Percentiles rank a stretch among this genome's conserved stretches.
These are phyloP conservation scores for Scutellaria minor DNA, from an alignment of 257 asterid species.

Conservation along the genomic window DNA sequence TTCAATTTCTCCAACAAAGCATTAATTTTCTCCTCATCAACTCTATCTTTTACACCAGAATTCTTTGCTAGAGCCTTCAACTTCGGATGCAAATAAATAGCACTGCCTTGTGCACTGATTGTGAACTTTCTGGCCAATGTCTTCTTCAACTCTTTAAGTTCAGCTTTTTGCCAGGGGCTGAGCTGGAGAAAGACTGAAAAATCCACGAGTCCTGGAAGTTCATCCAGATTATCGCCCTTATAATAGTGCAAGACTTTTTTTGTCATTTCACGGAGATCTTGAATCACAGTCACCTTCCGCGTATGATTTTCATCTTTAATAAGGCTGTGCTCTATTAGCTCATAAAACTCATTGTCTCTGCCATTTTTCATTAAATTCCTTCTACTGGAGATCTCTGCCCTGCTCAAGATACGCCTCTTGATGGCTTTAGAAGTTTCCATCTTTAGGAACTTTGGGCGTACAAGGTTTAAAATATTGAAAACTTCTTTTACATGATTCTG, in stretches of 20 bases:
- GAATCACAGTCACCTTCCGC: conserved; percentile 77
- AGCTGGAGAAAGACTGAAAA: conserved; percentile 77
- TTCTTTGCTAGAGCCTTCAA: conserved; percentile 69
- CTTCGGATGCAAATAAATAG: conserved; percentile 80
- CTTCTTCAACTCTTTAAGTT: conserved; percentile 53
- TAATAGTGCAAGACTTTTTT: conserved; percentile 83
- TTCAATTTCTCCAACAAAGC: conserved; percentile 59
- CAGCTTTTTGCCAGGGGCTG: conserved; percentile 59
- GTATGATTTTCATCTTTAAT: conserved; percentile 69
- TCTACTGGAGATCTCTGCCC: conserved; percentile 55
- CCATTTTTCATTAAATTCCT: conserved; percentile 58
- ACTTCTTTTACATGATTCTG: conserved; percentile 97
- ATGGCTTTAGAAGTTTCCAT: conserved; percentile 67
- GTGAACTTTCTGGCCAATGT: conserved; percentile 63
- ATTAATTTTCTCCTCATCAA: conserved; percentile 78
- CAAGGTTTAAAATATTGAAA: conserved; percentile 89
- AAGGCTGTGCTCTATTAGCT: conserved; percentile 75
- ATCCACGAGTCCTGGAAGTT: conserved; percentile 93
- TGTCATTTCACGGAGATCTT: conserved; percentile 93
- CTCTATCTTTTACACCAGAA: conserved; percentile 67
- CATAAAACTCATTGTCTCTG: conserved; percentile 76
- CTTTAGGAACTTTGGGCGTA: conserved; percentile 87
- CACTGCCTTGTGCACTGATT: conserved; percentile 89
- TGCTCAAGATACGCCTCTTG: conserved; percentile 83
- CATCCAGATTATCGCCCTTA: conserved; percentile 94